phyloP scores from a whole-genome alignment of 2,329 filamentous ascomycete species.

The Blastomyces gilchristii region DNA sequence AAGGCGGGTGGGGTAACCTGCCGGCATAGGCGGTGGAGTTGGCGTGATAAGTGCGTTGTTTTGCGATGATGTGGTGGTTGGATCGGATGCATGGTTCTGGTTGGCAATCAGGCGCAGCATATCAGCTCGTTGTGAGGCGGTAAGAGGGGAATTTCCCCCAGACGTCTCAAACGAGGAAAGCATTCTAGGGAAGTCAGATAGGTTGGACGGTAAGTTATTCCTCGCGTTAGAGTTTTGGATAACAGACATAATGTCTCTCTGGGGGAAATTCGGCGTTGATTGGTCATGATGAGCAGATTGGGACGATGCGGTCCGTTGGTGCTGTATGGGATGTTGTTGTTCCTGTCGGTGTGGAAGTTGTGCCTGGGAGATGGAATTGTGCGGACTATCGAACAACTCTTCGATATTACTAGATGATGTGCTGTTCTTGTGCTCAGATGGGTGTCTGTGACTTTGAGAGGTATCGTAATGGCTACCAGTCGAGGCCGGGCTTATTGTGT shows the following conservation, averaged over 20 bases:
- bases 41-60: slow-evolving; percentile 51
- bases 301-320: slow-evolving; percentile 10
- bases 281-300: slow-evolving; percentile 14
- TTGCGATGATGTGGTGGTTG: slow-evolving; percentile 25
- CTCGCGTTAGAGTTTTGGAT: slow-evolving; percentile 40
- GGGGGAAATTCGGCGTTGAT: slow-evolving; percentile 18
- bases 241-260: slow-evolving; percentile 41
- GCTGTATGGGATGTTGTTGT: slow-evolving; percentile 9
- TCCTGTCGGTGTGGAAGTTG: slow-evolving; percentile 4
- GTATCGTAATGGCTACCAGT: slow-evolving; percentile 26
- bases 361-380: slow-evolving; percentile 3
- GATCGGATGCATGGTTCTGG: slow-evolving; percentile 36
- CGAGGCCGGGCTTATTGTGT: slow-evolving; percentile 29
- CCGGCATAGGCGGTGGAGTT: slow-evolving; percentile 45
- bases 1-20: slow-evolving; percentile 40
- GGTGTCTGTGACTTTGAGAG: slow-evolving; percentile 18
- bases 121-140: slow-evolving; percentile 37
- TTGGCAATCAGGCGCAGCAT: slow-evolving; percentile 40
- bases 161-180: slow-evolving; percentile 36
- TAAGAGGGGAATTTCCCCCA: slow-evolving; percentile 35
- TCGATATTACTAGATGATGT: slow-evolving; percentile 31
- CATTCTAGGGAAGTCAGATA: slow-evolving; percentile 37
- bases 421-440: slow-evolving; percentile 24
- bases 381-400: slow-evolving; percentile 32
- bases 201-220: slow-evolving; percentile 29